Base-by-base conservation (phyloP, 1,284 basidiomycete species). In the Phaffia rhodozyma region DNA sequence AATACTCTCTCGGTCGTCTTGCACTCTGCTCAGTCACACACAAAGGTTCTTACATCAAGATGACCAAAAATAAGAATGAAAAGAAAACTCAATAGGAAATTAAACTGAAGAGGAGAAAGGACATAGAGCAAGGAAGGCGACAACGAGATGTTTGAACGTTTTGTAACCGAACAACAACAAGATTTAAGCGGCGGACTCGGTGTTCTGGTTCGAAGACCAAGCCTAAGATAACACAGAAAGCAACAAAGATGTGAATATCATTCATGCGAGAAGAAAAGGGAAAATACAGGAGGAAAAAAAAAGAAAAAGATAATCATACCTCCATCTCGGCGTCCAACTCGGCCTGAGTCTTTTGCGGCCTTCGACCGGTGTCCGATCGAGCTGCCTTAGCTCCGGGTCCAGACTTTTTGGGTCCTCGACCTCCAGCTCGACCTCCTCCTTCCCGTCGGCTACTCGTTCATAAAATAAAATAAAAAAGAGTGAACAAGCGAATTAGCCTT, bases 311-410 rank as follows among this genome's bases (percentile, higher is more conserved):
- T 7, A 7, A 5, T 43, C 90, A 83, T 86, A 86, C 74, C 69
- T 73, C 77, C 81, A 82, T 86, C 85, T 81, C 81, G 56, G 80
- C 86, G 78, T 75, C 83, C 68, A 77, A 80, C 73, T 77, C 80
- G 75, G 80, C 81, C 51, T 77, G 77, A 34, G 79, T 79, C 75
- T 81, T 81, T 70, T 76, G 75, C 30, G 78, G 76, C 34, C 79
- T 74, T n/a, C 76, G 72, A 61, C 76, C 71, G 27, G 67, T 68
- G 53, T 71, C 66, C 52, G 68, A 71, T 49, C 72, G 71, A 68
- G 69, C 67, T 34, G 66, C 67, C 21, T 67, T 66, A 29, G 69
- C 69, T 51, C 78, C 78, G 58, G 78, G 77, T 43, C 38, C 53
- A 3, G 11, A 58, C 2, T 38, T 29, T 48, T 49, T 54, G 63